Evolutionary conservation across 2,329 filamentous ascomycete genomes (phyloP).

Genomic region (Boeremia lycopersici): DNA sequence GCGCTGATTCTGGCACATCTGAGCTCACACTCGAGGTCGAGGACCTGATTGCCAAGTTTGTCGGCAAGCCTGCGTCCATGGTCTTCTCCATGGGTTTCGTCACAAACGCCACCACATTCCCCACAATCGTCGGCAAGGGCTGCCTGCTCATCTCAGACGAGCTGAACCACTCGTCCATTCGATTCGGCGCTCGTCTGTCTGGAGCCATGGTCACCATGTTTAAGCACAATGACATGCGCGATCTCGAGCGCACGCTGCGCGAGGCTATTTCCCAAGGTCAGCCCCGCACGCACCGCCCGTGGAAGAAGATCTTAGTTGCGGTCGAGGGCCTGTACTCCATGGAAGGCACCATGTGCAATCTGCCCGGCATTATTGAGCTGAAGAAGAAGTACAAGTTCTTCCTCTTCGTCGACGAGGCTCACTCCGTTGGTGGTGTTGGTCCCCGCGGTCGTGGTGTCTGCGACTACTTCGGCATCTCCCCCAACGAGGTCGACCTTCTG

Average conservation of each 20-base stretch:
- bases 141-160: slow-evolving; percentile 96
- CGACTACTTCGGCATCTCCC: slow-evolving; percentile 94
- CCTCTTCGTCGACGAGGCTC: slow-evolving; percentile 94
- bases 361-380: slow-evolving; percentile 84
- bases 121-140: slow-evolving; percentile 88
- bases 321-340: slow-evolving; percentile 98
- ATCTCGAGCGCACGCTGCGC: slow-evolving; percentile 83
- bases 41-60: slow-evolving; percentile 84
- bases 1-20: slow-evolving; percentile 82
- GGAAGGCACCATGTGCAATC: slow-evolving; percentile 98
- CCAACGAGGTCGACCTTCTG: slow-evolving; percentile 86
- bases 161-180: slow-evolving; percentile 96
- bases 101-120: slow-evolving; percentile 92
- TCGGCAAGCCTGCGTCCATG: slow-evolving; percentile 93
- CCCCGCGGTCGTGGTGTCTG: slow-evolving; percentile 90
- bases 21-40: slow-evolving; percentile 91
- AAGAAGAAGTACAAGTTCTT: slow-evolving; percentile 98
- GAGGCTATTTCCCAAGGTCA: slow-evolving; percentile 96
- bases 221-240: slow-evolving; percentile 94
- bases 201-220: slow-evolving; percentile 95
- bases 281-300: slow-evolving; percentile 95
- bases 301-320: slow-evolving; percentile 98
- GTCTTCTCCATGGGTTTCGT: slow-evolving; percentile 99
- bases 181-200: slow-evolving; percentile 90
- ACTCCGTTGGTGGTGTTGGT: slow-evolving; percentile 92